Conservation (phyloP, 495 filamentous ascomycete species). For the Penicillium paradoxum region DNA sequence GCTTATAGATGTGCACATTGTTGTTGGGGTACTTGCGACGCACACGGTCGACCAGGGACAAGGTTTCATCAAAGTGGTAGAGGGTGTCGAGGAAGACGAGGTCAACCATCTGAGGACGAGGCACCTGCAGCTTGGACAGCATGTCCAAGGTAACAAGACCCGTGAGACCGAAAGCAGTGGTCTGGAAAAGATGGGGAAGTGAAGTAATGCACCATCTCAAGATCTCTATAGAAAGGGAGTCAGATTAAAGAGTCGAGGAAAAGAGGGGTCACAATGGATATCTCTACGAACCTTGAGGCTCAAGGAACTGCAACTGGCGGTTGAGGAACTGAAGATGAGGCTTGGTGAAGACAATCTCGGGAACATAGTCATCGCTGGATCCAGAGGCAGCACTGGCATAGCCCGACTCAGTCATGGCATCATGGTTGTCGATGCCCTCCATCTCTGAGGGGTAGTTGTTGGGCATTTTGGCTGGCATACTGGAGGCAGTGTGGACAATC, state of each 20-base stretch:
- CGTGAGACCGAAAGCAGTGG: slow-evolving; percentile 93
- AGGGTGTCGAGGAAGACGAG: slow-evolving; percentile 96
- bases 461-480: slow-evolving; percentile 41
- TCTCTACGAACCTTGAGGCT: slow-evolving; percentile 57
- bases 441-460: slow-evolving; percentile 36
- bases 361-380: slow-evolving; percentile 60
- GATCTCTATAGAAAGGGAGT: slow-evolving; percentile 56
- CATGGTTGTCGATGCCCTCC: slow-evolving; percentile 34
- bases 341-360: slow-evolving; percentile 80
- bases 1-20: slow-evolving; percentile 84
- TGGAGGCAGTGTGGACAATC: slow-evolving; percentile 7
- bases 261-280: slow-evolving; percentile 6
- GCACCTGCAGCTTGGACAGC: slow-evolving; percentile 76
- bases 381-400: slow-evolving; percentile 72
- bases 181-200: slow-evolving; percentile 88
- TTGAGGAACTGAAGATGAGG: slow-evolving; percentile 88
- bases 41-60: slow-evolving; percentile 73
- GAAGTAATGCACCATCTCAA: slow-evolving; percentile 87
- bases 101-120: slow-evolving; percentile 65
- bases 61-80: slow-evolving; percentile 91
- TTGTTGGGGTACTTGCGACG: slow-evolving; percentile 69
- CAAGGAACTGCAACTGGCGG: slow-evolving; percentile 74
- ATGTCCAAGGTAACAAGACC: slow-evolving; percentile 94
- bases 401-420: slow-evolving; percentile 66
- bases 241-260: slow-evolving; percentile 11